Conservation (phyloP, 2,329 filamentous ascomycete species). For the Lomentospora prolificans region DNA sequence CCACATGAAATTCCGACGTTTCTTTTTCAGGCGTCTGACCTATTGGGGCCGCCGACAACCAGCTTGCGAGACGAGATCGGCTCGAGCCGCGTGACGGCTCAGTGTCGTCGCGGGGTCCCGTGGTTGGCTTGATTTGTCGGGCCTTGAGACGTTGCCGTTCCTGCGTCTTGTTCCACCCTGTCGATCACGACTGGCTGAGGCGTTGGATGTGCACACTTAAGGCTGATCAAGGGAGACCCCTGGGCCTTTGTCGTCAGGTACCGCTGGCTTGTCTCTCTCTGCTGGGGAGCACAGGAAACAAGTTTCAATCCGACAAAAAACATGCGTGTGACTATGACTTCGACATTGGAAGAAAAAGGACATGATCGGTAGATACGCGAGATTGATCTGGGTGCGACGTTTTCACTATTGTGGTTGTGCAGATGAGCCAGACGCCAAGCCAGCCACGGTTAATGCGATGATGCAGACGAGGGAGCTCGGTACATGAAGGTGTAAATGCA, state of each 20-base stretch:
- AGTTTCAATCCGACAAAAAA: not conserved
- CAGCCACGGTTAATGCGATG: not conserved
- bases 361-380: not conserved
- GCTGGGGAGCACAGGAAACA: too few species aligned
- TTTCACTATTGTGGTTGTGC: not conserved
- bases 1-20: not conserved
- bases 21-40: not conserved
- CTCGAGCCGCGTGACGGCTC: not conserved
- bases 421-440: not conserved
- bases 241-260: not conserved
- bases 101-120: not conserved
- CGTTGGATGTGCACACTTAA: constrained; percentile 6
- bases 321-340: not conserved
- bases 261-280: too few species aligned
- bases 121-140: not conserved
- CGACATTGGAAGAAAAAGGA: not conserved
- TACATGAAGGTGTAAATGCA: not conserved
- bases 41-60: not conserved
- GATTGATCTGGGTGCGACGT: not conserved
- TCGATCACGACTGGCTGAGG: constrained; percentile 7
- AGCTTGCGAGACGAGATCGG: constrained; percentile 2
- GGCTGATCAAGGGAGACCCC: not conserved
- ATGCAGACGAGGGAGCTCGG: not conserved
- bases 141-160: constrained; percentile 2
- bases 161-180: constrained; percentile 4